These are phyloP conservation scores for Theobroma grandiflorum DNA, from an alignment of 441 rosid genomes.

Conservation along the genomic window DNA sequence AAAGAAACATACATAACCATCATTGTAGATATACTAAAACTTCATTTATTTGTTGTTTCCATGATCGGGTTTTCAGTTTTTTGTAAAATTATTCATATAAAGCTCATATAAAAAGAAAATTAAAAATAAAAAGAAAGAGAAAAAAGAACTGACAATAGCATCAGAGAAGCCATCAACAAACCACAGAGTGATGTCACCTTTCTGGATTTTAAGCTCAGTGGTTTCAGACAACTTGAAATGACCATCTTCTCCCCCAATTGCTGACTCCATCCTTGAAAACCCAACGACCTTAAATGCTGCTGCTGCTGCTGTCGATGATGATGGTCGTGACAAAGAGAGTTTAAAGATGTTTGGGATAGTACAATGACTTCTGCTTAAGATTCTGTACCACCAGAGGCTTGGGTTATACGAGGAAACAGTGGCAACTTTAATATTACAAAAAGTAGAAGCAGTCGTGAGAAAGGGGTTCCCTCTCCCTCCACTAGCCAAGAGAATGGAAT, in stretches of 20 bases:
- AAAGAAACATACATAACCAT: background rate
- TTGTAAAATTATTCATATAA: too few relatives aligned
- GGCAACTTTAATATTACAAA: background rate
- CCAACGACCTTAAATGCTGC: slow-evolving; percentile 19
- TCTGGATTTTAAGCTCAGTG: slow-evolving; percentile 55
- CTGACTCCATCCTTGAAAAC: slow-evolving; percentile 41
- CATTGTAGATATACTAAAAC: background rate
- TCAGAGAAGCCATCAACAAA: slow-evolving; percentile 78
- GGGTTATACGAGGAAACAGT: background rate
- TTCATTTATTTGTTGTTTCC: background rate
- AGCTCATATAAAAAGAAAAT: too few relatives aligned
- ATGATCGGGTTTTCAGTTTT: too few relatives aligned
- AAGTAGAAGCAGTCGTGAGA: background rate
- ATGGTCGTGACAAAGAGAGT: slow-evolving; percentile 12
- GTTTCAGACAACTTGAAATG: slow-evolving; percentile 62
- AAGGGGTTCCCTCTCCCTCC: background rate
- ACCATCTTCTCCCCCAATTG: slow-evolving; percentile 25
- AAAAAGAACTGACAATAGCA: slow-evolving; percentile 73
- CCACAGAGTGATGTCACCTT: slow-evolving; percentile 90
- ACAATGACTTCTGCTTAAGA: background rate
- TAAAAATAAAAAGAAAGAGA: too few relatives aligned
- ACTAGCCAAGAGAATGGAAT: background rate
- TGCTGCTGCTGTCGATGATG: background rate
- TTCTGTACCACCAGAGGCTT: background rate
- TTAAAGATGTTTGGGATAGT: background rate